Conservation (phyloP, 2,329 filamentous ascomycete genomes). For the Xylaria sp. region DNA sequence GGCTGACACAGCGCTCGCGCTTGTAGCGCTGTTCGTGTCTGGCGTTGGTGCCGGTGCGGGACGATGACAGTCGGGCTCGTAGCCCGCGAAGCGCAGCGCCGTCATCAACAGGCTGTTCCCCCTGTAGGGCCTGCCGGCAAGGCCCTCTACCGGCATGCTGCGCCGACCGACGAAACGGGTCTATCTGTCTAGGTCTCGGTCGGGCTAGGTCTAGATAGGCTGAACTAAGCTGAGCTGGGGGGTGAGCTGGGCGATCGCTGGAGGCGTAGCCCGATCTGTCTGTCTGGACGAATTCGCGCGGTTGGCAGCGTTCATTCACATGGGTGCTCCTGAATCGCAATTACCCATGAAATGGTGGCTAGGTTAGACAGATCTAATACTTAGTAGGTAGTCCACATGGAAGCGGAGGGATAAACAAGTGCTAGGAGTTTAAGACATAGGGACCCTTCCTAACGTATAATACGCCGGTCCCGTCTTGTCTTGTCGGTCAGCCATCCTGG, state of each 20-base stretch:
- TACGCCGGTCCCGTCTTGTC: neutral
- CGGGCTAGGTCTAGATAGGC: neutral
- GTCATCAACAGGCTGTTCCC: constrained; percentile 28
- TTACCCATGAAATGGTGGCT: neutral
- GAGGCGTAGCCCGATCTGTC: neutral
- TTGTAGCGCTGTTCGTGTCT: neutral
- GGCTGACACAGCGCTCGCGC: constrained; percentile 21
- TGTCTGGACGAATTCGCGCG: neutral
- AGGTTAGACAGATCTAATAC: neutral
- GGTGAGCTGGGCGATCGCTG: neutral
- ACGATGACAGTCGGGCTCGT: constrained; percentile 20
- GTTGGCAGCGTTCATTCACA: neutral
- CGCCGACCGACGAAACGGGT: neutral
- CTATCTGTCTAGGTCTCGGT: neutral
- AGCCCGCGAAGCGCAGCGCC: constrained; percentile 32
- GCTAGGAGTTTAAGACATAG: neutral
- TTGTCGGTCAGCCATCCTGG: neutral
- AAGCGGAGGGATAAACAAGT: neutral
- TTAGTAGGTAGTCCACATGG: neutral
- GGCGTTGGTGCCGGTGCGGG: constrained; percentile 5
- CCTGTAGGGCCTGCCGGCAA: constrained; percentile 10
- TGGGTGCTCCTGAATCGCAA: neutral
- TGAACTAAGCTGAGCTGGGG: neutral
- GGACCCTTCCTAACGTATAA: neutral
- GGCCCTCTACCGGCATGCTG: constrained; percentile 20